These are phyloP conservation scores for Quercus tomentella DNA, from an alignment of 331 rosid genomes.

Conservation along the genomic window DNA sequence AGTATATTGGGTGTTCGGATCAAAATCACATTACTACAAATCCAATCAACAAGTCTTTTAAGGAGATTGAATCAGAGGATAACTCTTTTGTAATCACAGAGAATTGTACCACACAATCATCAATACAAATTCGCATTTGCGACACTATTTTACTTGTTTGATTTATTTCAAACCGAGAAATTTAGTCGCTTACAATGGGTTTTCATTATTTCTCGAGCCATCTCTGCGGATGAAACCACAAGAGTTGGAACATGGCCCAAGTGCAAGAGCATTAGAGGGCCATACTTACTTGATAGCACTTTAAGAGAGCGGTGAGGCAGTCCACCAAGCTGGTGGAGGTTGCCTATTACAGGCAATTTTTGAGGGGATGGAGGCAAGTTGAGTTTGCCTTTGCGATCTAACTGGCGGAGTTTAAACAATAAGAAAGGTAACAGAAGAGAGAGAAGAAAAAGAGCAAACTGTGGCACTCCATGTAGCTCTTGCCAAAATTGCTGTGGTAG, in stretches of 20 bases:
- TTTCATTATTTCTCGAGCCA: conserved; percentile 24
- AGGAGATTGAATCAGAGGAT: too few relatives aligned
- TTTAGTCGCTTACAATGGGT: too few relatives aligned
- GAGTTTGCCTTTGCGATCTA: neutral
- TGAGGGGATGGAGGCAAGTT: conserved; percentile 49
- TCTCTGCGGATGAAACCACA: conserved; percentile 33
- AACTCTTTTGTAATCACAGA: too few relatives aligned
- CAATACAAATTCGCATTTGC: too few relatives aligned
- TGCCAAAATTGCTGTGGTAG: neutral
- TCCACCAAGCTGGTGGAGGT: conserved; percentile 45
- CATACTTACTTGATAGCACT: conserved; percentile 33
- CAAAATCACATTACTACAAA: too few relatives aligned
- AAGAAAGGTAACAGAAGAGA: neutral
- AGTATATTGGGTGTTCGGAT: too few relatives aligned
- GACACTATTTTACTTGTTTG: too few relatives aligned
- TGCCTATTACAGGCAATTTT: conserved; percentile 42
- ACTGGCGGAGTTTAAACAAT: neutral
- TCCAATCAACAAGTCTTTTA: too few relatives aligned
- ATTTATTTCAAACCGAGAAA: too few relatives aligned
- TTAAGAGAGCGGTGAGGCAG: conserved; percentile 35
- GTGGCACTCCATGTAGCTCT: neutral
- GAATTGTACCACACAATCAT: too few relatives aligned
- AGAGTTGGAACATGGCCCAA: conserved; percentile 38
- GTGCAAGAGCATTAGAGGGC: conserved; percentile 32
- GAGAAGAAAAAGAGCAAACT: neutral